A percentile compares a stretch with the other conserved stretches of the same genome.
These are phyloP conservation scores for Takashimella koratensis DNA, from an alignment of 1,284 basidiomycete genomes.

Conservation along the genomic window DNA sequence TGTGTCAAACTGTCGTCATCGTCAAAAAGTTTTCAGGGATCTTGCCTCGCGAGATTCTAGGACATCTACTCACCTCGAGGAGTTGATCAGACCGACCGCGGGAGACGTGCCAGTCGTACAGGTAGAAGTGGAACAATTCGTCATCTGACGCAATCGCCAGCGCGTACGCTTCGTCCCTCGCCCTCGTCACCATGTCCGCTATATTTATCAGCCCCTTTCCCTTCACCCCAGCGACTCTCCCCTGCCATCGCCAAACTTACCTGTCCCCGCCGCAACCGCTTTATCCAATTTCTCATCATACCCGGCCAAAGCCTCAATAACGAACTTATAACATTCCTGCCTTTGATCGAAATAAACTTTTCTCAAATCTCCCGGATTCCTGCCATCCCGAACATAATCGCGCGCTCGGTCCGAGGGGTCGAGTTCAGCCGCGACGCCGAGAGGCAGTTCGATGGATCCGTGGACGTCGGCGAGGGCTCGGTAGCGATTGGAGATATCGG, in stretches of 20 bases:
- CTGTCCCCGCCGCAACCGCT: slow-evolving; percentile 8
- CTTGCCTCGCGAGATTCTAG: too few species aligned
- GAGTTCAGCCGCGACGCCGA: slow-evolving; percentile 74
- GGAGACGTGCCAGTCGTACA: slow-evolving; percentile 90
- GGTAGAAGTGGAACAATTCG: slow-evolving; percentile 86
- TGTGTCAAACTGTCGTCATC: slow-evolving; percentile 36
- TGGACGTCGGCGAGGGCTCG: slow-evolving; percentile 59
- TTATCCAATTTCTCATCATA: slow-evolving; percentile 61
- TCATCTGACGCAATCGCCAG: slow-evolving; percentile 80
- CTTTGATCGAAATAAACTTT: slow-evolving; percentile 61
- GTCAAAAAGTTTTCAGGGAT: too few species aligned
- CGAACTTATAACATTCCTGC: slow-evolving; percentile 72
- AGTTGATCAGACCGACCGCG: slow-evolving; percentile 80
- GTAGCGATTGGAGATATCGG: slow-evolving; percentile 82
- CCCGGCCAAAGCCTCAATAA: slow-evolving; percentile 72
- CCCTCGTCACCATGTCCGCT: slow-evolving; percentile 17
- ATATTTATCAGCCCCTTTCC: slow-evolving; percentile 13
- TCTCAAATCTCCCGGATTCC: slow-evolving; percentile 60
- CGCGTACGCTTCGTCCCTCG: slow-evolving; percentile 47
- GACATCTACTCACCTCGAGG: slow-evolving; percentile 70
- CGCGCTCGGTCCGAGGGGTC: slow-evolving; percentile 74
- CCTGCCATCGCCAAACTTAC: slow-evolving; percentile 1
- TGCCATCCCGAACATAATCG: slow-evolving; percentile 70
- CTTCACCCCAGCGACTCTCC: slow-evolving; percentile 16
- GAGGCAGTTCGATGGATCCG: slow-evolving; percentile 82